Conservation (phyloP, 2,329 filamentous ascomycete species). For the Huntiella moniliformis region DNA sequence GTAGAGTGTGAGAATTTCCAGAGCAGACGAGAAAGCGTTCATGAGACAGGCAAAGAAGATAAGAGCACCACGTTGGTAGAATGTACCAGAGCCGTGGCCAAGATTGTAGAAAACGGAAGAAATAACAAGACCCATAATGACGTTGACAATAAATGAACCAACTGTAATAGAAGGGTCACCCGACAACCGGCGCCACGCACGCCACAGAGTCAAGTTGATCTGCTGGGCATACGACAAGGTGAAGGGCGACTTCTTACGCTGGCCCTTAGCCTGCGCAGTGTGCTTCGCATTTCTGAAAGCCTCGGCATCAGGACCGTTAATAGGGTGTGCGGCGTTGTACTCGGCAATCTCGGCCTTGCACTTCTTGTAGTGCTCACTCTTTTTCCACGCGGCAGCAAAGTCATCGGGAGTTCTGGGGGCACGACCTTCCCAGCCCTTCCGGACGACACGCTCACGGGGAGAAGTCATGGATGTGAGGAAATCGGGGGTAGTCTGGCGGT, state of each 20-base stretch:
- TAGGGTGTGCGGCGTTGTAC: conserved; percentile 31
- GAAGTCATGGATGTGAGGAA: conserved; percentile 55
- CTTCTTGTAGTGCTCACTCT: conserved; percentile 26
- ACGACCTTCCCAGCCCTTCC: conserved; percentile 34
- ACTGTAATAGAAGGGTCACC: conserved; percentile 62
- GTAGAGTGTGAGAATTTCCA: conserved; percentile 74
- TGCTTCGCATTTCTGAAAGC: conserved; percentile 36
- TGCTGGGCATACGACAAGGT: conserved; percentile 65
- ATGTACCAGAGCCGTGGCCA: conserved; percentile 42
- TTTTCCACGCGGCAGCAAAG: conserved; percentile 39
- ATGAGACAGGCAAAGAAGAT: conserved; percentile 78
- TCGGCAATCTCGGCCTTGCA: conserved; percentile 31
- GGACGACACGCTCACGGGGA: conserved; percentile 34
- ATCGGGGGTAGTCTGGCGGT: conserved; percentile 50
- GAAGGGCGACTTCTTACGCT: conserved; percentile 57
- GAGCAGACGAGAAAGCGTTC: conserved; percentile 64
- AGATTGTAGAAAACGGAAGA: conserved; percentile 68
- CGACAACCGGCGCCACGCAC: conserved; percentile 57
- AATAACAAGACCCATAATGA: conserved; percentile 58
- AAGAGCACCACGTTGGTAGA: conserved; percentile 61
- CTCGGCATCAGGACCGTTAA: conserved; percentile 36
- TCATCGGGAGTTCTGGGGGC: conserved; percentile 42
- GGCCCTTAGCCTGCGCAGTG: conserved; percentile 35
- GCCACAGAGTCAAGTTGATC: conserved; percentile 58
- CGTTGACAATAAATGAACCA: conserved; percentile 51